Evolutionary conservation across 768 basidiomycete species (phyloP).

Genomic region (Suillus fuscotomentosus): DNA sequence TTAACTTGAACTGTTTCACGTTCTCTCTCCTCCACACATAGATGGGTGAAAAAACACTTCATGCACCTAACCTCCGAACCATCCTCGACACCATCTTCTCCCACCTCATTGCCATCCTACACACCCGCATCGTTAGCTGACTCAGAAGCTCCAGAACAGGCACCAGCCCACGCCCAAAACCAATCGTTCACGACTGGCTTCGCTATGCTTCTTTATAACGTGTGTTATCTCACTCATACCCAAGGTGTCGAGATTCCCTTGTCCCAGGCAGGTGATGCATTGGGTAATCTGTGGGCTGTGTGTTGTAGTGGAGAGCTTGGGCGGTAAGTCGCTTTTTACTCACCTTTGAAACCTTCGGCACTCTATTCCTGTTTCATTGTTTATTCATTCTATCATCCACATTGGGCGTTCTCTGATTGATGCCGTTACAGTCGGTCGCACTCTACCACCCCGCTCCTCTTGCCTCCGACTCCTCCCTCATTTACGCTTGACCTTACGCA

Average conservation of each 20-base stretch:
- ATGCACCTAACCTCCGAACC: conserved; percentile 56
- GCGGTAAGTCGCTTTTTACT: conserved; percentile 36
- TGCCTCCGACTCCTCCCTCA: conserved; percentile 59
- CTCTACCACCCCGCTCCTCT: conserved; percentile 52
- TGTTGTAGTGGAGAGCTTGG: conserved; percentile 78
- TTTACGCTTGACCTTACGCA: conserved; percentile 78
- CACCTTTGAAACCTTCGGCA: not conserved
- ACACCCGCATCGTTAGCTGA: conserved; percentile 10
- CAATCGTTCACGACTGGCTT: conserved; percentile 76
- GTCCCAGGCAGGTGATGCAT: conserved; percentile 72
- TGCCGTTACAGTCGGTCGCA: conserved; percentile 49
- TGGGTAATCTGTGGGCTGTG: conserved; percentile 77
- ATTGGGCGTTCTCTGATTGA: not conserved
- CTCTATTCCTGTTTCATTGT: not conserved
- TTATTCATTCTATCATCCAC: not conserved
- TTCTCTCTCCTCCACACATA: conserved; percentile 18
- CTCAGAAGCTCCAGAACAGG: conserved; percentile 24
- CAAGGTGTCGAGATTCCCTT: conserved; percentile 75
- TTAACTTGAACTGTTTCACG: conserved; percentile 4
- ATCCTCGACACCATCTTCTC: conserved; percentile 30
- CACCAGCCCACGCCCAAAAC: conserved; percentile 27
- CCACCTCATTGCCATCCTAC: conserved; percentile 14
- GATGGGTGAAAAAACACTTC: conserved; percentile 69
- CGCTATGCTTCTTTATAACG: conserved; percentile 82
- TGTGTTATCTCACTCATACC: conserved; percentile 80